Base-by-base conservation (phyloP, 1,284 basidiomycete species). In the Malassezia equina region DNA sequence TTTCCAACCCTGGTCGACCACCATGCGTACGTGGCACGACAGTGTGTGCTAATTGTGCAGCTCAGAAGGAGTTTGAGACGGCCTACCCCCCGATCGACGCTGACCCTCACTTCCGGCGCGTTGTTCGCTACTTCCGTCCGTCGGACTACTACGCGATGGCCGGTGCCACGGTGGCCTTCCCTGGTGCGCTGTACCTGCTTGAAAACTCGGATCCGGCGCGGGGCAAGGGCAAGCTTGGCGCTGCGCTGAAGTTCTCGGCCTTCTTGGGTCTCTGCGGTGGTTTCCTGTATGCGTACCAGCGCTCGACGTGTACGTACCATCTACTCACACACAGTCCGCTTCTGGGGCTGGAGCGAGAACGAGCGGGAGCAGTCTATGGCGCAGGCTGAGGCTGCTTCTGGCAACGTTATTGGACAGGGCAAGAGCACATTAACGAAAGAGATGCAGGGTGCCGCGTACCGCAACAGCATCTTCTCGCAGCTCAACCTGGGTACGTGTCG, bases 301-400 rank as follows among this genome's bases (percentile, higher is more conserved):
- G 84, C 52, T 62, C 67, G 32, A 58, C 58, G 41, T 61, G 65
- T 66, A 48, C 34, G 63, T 65, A 24, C 13, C 7, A 19, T n/a
- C 7, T 50, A 19, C 48, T 19, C 1, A 42, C 42, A 27, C 52
- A n/a, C 67, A 90, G 90, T 85, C 77, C 90, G 93, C 41, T 93
- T 98, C 81, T 91, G 88, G 88, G 93, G 93, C 47, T 91, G 88
- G 86, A 79, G 81, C 21, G 93, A 96, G 79, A 99, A 99, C 79
- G 83, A 67, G 47, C 19, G 65, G 19, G 72, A 74, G 49, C 59
- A 63, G 41, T 27, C 53, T 28, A 50, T 53, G 2, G 59, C 67
- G 29, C 48, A 64, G 52, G 53, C 59, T 12, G 63, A 67, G 19
- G 45, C 53, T 19, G 62, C 56, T 12, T 51, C 55, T 1, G 64